Conservation (phyloP, 495 filamentous ascomycete species). For the Elasticomyces elasticus region DNA sequence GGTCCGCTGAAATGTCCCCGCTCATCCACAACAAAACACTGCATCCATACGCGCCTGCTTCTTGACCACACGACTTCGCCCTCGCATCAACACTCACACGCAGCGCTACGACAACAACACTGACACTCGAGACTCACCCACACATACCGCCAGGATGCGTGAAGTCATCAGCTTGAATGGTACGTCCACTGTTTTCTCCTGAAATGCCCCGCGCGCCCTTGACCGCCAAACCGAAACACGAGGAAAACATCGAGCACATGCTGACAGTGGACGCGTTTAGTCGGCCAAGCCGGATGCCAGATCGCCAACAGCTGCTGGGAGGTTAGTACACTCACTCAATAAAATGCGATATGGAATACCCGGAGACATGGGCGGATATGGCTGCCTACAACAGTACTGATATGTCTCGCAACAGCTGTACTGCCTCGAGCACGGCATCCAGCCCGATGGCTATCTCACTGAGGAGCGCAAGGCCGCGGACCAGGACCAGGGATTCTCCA, state of each 20-base stretch:
- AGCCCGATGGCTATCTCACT: constrained; percentile 98
- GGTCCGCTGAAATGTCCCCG: no score
- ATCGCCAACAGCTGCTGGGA: constrained; percentile 99
- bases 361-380: constrained; percentile 4
- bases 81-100: not conserved
- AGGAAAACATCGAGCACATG: constrained; percentile 3
- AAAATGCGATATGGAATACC: not conserved
- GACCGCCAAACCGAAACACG: constrained; percentile 23
- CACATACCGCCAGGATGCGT: constrained; percentile 55
- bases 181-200: constrained; percentile 40
- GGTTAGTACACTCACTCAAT: constrained; percentile 48
- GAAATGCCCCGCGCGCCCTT: constrained; percentile 22
- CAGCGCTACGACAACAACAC: not conserved
- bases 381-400: constrained; percentile 16
- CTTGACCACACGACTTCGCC: no score
- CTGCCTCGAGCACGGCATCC: constrained; percentile 98
- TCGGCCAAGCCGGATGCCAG: constrained; percentile 99
- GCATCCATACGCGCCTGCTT: not conserved
- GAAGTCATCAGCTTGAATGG: constrained; percentile 99
- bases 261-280: constrained; percentile 45
- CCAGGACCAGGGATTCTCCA: constrained; percentile 96
- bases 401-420: constrained; percentile 58
- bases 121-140: not conserved
- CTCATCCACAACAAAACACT: not conserved
- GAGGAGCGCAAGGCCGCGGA: constrained; percentile 91